phyloP scores from a whole-genome alignment of 1,284 basidiomycete genomes.

The Chalciporus sp. region DNA sequence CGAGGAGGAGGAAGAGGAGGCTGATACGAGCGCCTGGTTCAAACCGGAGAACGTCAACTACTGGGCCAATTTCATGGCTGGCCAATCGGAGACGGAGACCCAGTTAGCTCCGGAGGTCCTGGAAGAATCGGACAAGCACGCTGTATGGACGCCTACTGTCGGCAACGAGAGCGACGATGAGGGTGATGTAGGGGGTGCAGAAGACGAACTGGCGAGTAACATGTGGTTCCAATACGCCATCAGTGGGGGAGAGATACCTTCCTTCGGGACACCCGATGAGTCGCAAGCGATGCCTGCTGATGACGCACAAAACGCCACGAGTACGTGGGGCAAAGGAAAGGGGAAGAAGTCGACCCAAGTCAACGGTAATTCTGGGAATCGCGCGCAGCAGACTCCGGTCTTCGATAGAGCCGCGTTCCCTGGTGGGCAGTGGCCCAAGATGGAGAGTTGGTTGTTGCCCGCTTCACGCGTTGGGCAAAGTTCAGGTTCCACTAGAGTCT shows the following conservation, averaged over 20 bases:
- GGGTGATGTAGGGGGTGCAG: conserved; percentile 17
- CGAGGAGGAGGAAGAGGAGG: conserved; percentile 23
- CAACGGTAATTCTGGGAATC: conserved; percentile 24
- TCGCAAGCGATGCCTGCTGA: conserved; percentile 4
- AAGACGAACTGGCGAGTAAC: conserved; percentile 17
- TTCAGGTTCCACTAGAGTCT: conserved; percentile 33
- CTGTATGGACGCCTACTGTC: conserved; percentile 37
- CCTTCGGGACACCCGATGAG: conserved; percentile 8
- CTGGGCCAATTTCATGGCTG: conserved; percentile 30
- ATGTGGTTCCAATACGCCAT: conserved; percentile 36
- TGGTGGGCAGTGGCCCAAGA: conserved; percentile 35
- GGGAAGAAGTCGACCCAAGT: conserved; percentile 19
- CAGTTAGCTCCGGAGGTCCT: conserved; percentile 8
- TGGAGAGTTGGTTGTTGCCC: conserved; percentile 36
- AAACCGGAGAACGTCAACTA: conserved; percentile 29
- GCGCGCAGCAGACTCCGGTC: conserved; percentile 27
- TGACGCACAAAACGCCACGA: conserved; percentile 9
- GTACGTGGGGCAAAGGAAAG: conserved; percentile 27
- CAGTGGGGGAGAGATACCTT: conserved; percentile 26
- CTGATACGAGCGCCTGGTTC: conserved; percentile 24
- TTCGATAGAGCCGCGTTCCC: conserved; percentile 32
- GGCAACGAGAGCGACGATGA: conserved; percentile 27
- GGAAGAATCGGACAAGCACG: conserved; percentile 32
- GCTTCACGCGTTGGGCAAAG: conserved; percentile 31
- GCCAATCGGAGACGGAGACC: conserved; percentile 13